phyloP scores from a whole-genome alignment of 2,329 filamentous ascomycete genomes.

The Pseudocercospora fijiensis region DNA sequence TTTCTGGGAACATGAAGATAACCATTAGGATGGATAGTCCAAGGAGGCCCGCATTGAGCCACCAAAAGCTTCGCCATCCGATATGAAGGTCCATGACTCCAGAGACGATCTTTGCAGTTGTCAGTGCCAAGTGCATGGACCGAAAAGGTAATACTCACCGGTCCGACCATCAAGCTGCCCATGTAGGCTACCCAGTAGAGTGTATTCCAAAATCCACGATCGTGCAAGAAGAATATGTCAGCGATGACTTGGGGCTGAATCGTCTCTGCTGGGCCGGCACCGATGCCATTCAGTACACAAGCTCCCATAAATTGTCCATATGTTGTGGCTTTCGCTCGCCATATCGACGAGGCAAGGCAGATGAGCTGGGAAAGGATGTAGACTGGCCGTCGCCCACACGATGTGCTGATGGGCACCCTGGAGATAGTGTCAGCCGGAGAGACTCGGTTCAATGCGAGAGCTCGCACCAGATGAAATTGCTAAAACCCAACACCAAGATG shows the following conservation, averaged over 20 bases:
- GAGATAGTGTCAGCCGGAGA: neutral
- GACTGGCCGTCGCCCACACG: conserved; percentile 57
- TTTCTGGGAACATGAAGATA: conserved; percentile 62
- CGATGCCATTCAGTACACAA: conserved; percentile 62
- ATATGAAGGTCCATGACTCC: conserved; percentile 60
- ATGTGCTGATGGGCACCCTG: conserved; percentile 57
- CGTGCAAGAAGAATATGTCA: conserved; percentile 62
- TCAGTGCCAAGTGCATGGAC: neutral
- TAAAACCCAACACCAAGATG: conserved; percentile 59
- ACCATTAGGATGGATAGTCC: conserved; percentile 52
- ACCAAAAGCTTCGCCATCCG: conserved; percentile 65
- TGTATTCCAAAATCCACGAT: conserved; percentile 62
- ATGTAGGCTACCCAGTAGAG: conserved; percentile 64
- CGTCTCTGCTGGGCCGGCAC: conserved; percentile 62
- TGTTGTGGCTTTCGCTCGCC: conserved; percentile 57
- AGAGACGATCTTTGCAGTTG: conserved; percentile 48
- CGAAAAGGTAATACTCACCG: conserved; percentile 5
- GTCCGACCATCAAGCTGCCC: conserved; percentile 59
- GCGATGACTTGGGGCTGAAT: conserved; percentile 63
- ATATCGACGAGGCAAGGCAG: conserved; percentile 55
- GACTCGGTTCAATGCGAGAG: no score
- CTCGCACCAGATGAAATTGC: conserved; percentile 59
- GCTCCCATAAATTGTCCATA: conserved; percentile 64
- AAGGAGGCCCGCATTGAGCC: conserved; percentile 60
- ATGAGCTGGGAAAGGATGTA: conserved; percentile 54